Evolutionary conservation across 164 flowering plant genomes (phyloP).

Genomic region (Nymphaea colorata): DNA sequence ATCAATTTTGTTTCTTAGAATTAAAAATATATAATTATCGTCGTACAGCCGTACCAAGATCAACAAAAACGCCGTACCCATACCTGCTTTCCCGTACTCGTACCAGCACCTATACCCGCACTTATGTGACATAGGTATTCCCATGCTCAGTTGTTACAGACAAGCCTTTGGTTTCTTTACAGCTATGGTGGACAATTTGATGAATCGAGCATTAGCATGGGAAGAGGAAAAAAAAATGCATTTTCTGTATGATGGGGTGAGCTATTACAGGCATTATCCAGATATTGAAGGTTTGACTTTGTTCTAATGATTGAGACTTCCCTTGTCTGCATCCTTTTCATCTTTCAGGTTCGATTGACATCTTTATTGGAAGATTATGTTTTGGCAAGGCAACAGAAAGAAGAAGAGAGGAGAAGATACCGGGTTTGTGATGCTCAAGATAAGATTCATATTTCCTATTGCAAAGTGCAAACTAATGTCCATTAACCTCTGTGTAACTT

Average conservation of each 20-base stretch:
- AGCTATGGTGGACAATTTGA: conserved; percentile 77
- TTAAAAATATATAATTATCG: too few species aligned
- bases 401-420: conserved; percentile 68
- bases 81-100: too few species aligned
- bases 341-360: conserved; percentile 48
- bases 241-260: conserved; percentile 86
- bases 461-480: background rate
- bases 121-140: background rate
- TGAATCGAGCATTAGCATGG: conserved; percentile 63
- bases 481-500: background rate
- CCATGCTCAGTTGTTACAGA: background rate
- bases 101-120: too few species aligned
- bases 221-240: conserved; percentile 47
- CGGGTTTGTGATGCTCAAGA: conserved; percentile 24
- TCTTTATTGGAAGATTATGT: conserved; percentile 74
- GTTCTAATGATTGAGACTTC: background rate
- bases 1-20: too few species aligned
- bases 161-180: conserved; percentile 7
- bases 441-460: background rate
- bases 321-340: background rate
- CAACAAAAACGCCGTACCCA: too few species aligned
- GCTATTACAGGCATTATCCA: conserved; percentile 5
- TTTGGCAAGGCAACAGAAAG: conserved; percentile 53
- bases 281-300: too few species aligned
- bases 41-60: too few species aligned